Percentiles rank a stretch among this genome's conserved stretches.
phyloP scores from a whole-genome alignment of 2,329 filamentous ascomycete species.

The Emmonsiellopsis sp. region DNA sequence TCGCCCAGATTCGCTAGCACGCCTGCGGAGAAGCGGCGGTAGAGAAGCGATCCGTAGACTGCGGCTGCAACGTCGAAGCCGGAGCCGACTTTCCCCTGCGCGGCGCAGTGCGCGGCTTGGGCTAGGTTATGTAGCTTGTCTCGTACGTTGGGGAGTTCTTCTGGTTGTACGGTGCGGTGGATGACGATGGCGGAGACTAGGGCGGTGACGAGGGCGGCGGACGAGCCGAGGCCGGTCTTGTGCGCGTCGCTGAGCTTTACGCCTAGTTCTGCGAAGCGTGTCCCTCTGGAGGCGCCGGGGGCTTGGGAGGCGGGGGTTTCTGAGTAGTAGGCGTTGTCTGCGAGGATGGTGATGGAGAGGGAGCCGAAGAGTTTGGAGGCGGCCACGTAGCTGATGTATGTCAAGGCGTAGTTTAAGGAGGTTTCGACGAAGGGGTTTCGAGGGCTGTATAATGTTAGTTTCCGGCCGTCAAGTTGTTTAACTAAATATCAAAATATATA shows the following conservation, averaged over 20 bases:
- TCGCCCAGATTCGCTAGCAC: slow-evolving; percentile 61
- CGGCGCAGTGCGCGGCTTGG: slow-evolving; percentile 87
- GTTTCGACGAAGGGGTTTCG: slow-evolving; percentile 88
- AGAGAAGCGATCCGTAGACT: slow-evolving; percentile 83
- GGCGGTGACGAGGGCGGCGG: slow-evolving; percentile 84
- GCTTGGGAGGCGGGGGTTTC: slow-evolving; percentile 42
- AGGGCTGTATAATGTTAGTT: slow-evolving; percentile 32
- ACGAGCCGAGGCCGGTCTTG: slow-evolving; percentile 94
- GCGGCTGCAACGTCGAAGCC: slow-evolving; percentile 93
- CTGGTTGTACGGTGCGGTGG: slow-evolving; percentile 34
- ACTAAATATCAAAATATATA: too few species aligned
- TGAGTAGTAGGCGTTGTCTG: slow-evolving; percentile 96
- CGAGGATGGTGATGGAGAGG: slow-evolving; percentile 73
- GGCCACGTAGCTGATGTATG: slow-evolving; percentile 55
- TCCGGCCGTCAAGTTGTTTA: not conserved
- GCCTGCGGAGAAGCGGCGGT: slow-evolving; percentile 81
- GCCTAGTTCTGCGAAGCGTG: slow-evolving; percentile 67
- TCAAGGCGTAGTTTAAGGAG: slow-evolving; percentile 76
- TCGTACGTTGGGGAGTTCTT: slow-evolving; percentile 42
- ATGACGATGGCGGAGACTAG: slow-evolving; percentile 50
- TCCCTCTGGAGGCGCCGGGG: slow-evolving; percentile 24
- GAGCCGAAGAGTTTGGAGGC: slow-evolving; percentile 52
- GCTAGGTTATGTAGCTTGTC: slow-evolving; percentile 79
- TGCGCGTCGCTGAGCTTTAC: slow-evolving; percentile 69
- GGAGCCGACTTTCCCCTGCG: slow-evolving; percentile 91